Conservation (phyloP, 2,329 filamentous ascomycete species). For the Aspergillus ruber region DNA sequence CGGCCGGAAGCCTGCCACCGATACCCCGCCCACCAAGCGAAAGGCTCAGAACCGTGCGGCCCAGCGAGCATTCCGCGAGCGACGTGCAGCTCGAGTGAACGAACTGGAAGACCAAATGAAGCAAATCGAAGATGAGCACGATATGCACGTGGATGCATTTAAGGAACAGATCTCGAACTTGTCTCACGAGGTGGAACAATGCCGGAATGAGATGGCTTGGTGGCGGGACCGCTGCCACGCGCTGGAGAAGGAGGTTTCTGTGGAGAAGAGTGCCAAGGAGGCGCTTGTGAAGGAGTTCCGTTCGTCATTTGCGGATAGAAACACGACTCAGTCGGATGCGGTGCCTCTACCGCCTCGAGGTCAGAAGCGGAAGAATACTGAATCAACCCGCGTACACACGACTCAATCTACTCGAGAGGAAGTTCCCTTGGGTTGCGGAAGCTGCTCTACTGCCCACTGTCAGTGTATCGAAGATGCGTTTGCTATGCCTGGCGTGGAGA, state of each 20-base stretch:
- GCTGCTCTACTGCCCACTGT: conserved; percentile 59
- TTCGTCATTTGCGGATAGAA: conserved; percentile 21
- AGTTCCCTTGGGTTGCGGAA: conserved; percentile 56
- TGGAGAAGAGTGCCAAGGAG: conserved; percentile 38
- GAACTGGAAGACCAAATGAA: conserved; percentile 52
- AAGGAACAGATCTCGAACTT: conserved; percentile 50
- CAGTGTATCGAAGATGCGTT: conserved; percentile 55
- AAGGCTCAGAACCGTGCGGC: conserved; percentile 92
- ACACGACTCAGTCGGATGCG: conserved; percentile 24
- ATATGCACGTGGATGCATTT: conserved; percentile 44
- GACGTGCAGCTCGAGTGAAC: conserved; percentile 75
- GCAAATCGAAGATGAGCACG: conserved; percentile 42
- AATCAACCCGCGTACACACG: conserved; percentile 1
- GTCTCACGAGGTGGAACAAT: conserved; percentile 61
- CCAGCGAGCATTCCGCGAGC: conserved; percentile 82
- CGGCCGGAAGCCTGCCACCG: conserved; percentile 86
- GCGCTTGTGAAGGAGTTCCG: conserved; percentile 37
- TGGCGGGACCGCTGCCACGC: conserved; percentile 52
- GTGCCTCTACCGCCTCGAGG: conserved; percentile 34
- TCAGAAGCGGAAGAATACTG: not conserved
- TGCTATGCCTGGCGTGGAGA: conserved; percentile 36
- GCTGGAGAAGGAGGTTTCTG: conserved; percentile 56
- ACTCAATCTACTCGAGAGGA: conserved; percentile 21
- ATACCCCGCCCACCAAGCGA: conserved; percentile 85
- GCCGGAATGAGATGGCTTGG: conserved; percentile 46